Conservation (phyloP, 768 basidiomycete species). For the Boletus patriciae region DNA sequence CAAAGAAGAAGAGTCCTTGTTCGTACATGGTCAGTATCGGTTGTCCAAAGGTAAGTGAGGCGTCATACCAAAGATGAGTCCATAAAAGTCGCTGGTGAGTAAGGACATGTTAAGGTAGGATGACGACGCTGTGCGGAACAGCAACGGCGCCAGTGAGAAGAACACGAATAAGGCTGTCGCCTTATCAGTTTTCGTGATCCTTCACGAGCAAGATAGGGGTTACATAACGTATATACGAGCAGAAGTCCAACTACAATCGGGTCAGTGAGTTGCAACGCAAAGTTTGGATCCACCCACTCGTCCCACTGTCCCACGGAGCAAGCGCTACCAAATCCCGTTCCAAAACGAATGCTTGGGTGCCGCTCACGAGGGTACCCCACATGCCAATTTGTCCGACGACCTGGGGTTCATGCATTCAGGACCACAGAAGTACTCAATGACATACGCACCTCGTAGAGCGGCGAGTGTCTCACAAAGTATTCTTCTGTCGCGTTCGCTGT, state of each 20-base stretch:
- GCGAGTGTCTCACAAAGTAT: constrained; percentile 76
- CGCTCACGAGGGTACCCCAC: constrained; percentile 77
- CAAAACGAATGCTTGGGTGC: constrained; percentile 68
- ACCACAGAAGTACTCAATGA: neutral
- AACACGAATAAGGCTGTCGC: constrained; percentile 68
- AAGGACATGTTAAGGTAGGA: constrained; percentile 83
- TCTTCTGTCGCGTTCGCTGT: constrained; percentile 87
- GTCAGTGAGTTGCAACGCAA: constrained; percentile 37
- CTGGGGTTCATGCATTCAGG: constrained; percentile 26
- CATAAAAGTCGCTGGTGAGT: constrained; percentile 87
- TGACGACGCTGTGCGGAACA: constrained; percentile 83
- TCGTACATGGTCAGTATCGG: neutral
- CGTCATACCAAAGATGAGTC: constrained; percentile 63
- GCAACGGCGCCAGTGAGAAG: constrained; percentile 78
- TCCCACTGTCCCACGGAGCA: constrained; percentile 69
- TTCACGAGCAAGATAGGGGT: neutral
- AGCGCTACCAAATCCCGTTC: constrained; percentile 64
- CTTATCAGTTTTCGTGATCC: neutral
- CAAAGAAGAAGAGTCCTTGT: constrained; percentile 52
- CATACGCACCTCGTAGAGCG: constrained; percentile 65
- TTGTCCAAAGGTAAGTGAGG: neutral
- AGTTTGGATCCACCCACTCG: constrained; percentile 44
- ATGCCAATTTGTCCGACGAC: constrained; percentile 85
- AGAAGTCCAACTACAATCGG: constrained; percentile 45
- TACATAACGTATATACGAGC: constrained; percentile 44